phyloP scores from a whole-genome alignment of 345 rosid species.

The Syzygium oleosum region DNA sequence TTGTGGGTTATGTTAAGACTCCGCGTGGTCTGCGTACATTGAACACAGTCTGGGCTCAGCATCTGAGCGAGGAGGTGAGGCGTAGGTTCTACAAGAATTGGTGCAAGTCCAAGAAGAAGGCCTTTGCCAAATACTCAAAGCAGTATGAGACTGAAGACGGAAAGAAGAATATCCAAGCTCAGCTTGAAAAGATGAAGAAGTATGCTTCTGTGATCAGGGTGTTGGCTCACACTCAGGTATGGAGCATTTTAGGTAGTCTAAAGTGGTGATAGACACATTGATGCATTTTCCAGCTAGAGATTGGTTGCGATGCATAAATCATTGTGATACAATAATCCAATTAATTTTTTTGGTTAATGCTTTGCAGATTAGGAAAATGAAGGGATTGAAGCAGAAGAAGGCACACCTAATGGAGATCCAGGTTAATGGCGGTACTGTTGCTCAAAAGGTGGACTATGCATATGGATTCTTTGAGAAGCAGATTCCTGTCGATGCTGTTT shows the following conservation, averaged over 20 bases:
- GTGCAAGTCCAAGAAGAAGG: slow-evolving; percentile 20
- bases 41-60: slow-evolving; percentile 39
- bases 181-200: slow-evolving; percentile 78
- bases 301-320: not conserved
- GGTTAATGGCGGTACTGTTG: slow-evolving; percentile 72
- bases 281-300: not conserved
- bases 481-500: slow-evolving; percentile 58
- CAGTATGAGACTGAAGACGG: slow-evolving; percentile 22
- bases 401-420: slow-evolving; percentile 86
- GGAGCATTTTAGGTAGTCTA: not conserved
- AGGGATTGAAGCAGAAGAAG: slow-evolving; percentile 86
- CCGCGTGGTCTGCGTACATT: slow-evolving; percentile 30
- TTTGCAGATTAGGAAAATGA: slow-evolving; percentile 71
- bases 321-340: not conserved
- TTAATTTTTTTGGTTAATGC: not conserved
- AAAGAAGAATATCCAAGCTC: slow-evolving; percentile 37
- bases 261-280: not conserved
- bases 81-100: slow-evolving; percentile 36
- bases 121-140: slow-evolving; percentile 1
- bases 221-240: slow-evolving; percentile 77
- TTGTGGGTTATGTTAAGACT: slow-evolving; percentile 30
- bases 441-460: slow-evolving; percentile 73
- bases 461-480: slow-evolving; percentile 79
- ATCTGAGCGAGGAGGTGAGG: slow-evolving; percentile 30
- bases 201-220: slow-evolving; percentile 62